These are phyloP conservation scores for Coemansia sp. DNA, from an alignment of 192 early-diverging fungal species.

Conservation along the genomic window DNA sequence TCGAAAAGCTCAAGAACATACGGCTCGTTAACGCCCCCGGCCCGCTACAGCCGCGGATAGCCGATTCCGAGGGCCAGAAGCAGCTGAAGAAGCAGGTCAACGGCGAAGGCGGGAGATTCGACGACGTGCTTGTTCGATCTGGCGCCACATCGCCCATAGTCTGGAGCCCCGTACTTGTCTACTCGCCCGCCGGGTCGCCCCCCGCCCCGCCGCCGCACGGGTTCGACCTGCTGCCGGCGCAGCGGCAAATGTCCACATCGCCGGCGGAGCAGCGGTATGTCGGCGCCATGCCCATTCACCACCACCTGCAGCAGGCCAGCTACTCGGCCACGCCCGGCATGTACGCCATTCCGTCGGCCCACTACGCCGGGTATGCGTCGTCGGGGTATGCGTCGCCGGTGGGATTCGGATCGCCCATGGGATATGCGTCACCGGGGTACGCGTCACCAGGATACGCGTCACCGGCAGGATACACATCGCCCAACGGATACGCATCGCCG, in stretches of 20 bases:
- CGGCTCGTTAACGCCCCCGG: conserved; percentile 60
- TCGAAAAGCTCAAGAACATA: conserved; percentile 65
- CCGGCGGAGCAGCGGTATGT: not conserved
- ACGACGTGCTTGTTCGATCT: conserved; percentile 22
- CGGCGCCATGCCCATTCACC: not conserved
- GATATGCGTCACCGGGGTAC: conserved; percentile 29
- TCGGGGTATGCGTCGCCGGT: conserved; percentile 18
- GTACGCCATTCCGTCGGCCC: conserved; percentile 12
- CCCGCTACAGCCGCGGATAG: conserved; percentile 75
- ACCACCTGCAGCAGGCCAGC: not conserved
- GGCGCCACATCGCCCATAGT: conserved; percentile 34
- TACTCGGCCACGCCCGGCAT: conserved; percentile 1
- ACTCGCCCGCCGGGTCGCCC: conserved; percentile 27
- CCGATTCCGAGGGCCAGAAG: conserved; percentile 79
- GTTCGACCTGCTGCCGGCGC: not conserved
- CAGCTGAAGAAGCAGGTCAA: conserved; percentile 66
- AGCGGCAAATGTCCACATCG: not conserved
- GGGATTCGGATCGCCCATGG: conserved; percentile 15
- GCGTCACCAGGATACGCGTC: conserved; percentile 21
- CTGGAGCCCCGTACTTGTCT: conserved; percentile 50
- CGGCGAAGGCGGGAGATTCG: conserved; percentile 22
- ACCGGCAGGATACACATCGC: conserved; percentile 18
- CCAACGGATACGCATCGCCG: conserved; percentile 24
- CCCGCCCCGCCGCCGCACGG: conserved; percentile 12
- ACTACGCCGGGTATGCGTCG: conserved; percentile 15